Base-by-base conservation (phyloP, 225 moss, liverwort and hornwort genomes). In the Marchantia paleacea region DNA sequence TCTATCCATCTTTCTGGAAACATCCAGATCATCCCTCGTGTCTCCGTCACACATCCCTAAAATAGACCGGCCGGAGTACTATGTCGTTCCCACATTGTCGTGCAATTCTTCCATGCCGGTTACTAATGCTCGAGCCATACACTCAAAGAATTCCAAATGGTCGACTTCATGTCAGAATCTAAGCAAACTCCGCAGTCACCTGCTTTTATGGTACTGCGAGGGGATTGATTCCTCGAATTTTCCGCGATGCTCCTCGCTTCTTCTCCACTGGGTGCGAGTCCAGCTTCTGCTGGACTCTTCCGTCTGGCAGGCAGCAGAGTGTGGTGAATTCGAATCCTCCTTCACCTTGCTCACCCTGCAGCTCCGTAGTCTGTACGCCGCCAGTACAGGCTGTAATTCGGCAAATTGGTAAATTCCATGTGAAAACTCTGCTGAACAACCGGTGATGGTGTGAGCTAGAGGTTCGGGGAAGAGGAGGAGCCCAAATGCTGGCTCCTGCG, bases 301-400 rank as follows among this genome's bases (percentile, higher is more conserved):
- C 1, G 29, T 28, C 28, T 12, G 64, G 9, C 9, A 64, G 7
- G 20, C 10, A 14, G 12, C 48, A 22, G 24, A 65, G 26, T 65
- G 24, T 25, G 65, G 7, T 25, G 65, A 24, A 25, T 22, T 8
- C 65, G 7, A 7, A 11, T 22, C 3, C 19, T 70, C 6, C 39
- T 14, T 29, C 69, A 68, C 68, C 28, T 68, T 68, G 25, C 68
- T 68, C 68, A 68, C 68, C 30, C 68, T 29, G 68, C 30, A 68
- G 68, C 39, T 39, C 39, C 39, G 47, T 70, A 70, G 47, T 48
- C 69, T 70, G 69, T 70, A 28, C 19, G 14, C 20, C 29, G 47
- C 19, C 69, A 31, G 47, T 39, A 19, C 66, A 28, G 66, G 7
- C 66, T 66, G 12, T 26, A 7, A 19, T 8, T 48, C 48, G 69